These are phyloP conservation scores for Vaccinium vitisidaea DNA, from an alignment of 148 eudicot species.

Conservation along the genomic window DNA sequence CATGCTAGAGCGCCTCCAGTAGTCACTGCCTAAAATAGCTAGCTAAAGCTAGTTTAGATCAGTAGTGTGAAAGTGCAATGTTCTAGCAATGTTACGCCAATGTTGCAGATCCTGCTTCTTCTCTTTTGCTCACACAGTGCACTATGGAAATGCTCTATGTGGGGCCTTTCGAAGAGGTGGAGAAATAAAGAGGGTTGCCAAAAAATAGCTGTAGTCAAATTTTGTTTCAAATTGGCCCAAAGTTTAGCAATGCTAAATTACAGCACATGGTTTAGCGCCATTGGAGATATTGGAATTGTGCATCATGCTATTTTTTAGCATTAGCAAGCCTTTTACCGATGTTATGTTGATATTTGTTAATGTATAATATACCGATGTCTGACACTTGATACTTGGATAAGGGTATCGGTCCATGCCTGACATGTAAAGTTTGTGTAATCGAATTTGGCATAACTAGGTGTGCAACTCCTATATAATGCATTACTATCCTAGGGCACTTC, in stretches of 20 bases:
- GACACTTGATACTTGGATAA: not conserved
- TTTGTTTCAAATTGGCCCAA: not conserved
- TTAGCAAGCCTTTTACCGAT: not conserved
- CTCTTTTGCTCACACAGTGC: not conserved
- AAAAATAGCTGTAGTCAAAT: not conserved
- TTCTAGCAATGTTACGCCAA: not conserved
- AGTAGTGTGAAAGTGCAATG: not conserved
- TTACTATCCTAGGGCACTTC: not conserved
- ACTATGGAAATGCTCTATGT: not conserved
- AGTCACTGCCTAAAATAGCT: not conserved
- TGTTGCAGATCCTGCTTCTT: not conserved
- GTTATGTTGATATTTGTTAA: not conserved
- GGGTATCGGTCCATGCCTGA: not conserved
- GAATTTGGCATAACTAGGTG: not conserved
- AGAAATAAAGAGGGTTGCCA: not conserved
- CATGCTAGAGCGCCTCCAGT: not conserved
- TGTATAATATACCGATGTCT: not conserved
- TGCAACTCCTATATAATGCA: not conserved
- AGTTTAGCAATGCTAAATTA: not conserved
- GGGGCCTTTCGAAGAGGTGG: not conserved
- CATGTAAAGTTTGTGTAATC: not conserved
- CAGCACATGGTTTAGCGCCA: not conserved
- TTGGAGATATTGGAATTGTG: not conserved
- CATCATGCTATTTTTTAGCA: not conserved
- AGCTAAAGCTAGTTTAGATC: not conserved